A percentile compares a stretch with the other conserved stretches of the same genome.
Conservation (phyloP, 2,329 filamentous ascomycete species). For the Colletotrichum tanaceti region DNA sequence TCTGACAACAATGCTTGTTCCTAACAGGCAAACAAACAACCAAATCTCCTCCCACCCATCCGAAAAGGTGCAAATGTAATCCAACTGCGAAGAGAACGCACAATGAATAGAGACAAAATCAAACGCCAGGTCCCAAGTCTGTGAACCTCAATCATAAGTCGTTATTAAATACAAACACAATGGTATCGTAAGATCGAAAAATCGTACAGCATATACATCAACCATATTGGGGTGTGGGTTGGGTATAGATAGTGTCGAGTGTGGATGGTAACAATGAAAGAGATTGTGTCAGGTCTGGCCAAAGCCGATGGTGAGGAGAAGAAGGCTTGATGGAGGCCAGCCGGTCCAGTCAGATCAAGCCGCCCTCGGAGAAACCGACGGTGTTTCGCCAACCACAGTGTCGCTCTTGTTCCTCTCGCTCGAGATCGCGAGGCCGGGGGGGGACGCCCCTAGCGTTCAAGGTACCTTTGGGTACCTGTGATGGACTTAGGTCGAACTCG, state of each 20-base stretch:
- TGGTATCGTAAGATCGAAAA: constrained; percentile 39
- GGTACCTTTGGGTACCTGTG: constrained; percentile 49
- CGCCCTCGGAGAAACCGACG: constrained; percentile 66
- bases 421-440: constrained; percentile 49
- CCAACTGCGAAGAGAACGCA: constrained; percentile 11
- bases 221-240: constrained; percentile 29
- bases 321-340: neutral
- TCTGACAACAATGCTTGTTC: constrained; percentile 8
- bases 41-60: neutral
- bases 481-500: constrained; percentile 56
- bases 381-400: constrained; percentile 68
- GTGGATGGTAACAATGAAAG: neutral
- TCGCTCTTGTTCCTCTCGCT: constrained; percentile 54
- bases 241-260: constrained; percentile 35
- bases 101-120: constrained; percentile 34
- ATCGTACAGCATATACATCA: constrained; percentile 35
- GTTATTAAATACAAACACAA: constrained; percentile 38
- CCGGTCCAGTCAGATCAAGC: constrained; percentile 60
- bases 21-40: neutral
- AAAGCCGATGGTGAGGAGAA: neutral
- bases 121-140: constrained; percentile 34
- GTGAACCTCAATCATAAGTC: constrained; percentile 39
- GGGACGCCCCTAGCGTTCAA: constrained; percentile 48
- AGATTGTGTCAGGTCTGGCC: constrained; percentile 10
- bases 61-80: neutral